Base-by-base conservation (phyloP, 306 rosid species). In the Coriaria nepalensis region DNA sequence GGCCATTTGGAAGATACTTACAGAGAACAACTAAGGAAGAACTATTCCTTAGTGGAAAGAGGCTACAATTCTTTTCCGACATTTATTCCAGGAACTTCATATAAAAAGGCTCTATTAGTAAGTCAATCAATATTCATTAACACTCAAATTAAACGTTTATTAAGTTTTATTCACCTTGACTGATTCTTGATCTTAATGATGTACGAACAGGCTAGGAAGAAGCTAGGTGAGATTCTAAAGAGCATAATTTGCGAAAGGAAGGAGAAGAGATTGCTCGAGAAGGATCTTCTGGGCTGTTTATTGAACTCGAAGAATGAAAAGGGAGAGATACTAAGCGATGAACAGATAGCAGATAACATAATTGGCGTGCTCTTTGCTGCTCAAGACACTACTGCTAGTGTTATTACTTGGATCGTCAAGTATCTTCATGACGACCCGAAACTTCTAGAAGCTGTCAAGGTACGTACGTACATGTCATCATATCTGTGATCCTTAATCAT, bases 311-410 rank as follows among this genome's bases (percentile, higher is more conserved):
- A 37, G 45, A 62, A 81, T 35, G 82, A 72, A 37, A 67, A 57
- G 7, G 87, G 83, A 13, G 61, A 70, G 64, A 57, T 43, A 14
- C 64, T 88, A 41, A 74, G 53, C 5, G 84, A 81, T 47, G 77
- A 79, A 39, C 84, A 84, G 63, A 84, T 88, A n/a, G 80, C 80
- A 15, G 97, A 84, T 77, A 88, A 88, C 72, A 81, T 84, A 53
- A 83, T 88, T 43, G 97, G 97, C 13, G 95, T 84, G 40, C 73
- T 88, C 49, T 88, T 88, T 67, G 97, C 97, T 57, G 97, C 97
- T 57, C 90, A 74, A 37, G 97, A 88, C 69, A 88, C 97, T 12
- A 83, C 97, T 35, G 97, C 97, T 29, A 84, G 79, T 49, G 86
- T 73, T 51, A 74, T 84, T 83, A 88, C 95, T 36, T 88, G 97